Base-by-base conservation (phyloP, 805 yeast species). In the Metschnikowia rubicola region DNA sequence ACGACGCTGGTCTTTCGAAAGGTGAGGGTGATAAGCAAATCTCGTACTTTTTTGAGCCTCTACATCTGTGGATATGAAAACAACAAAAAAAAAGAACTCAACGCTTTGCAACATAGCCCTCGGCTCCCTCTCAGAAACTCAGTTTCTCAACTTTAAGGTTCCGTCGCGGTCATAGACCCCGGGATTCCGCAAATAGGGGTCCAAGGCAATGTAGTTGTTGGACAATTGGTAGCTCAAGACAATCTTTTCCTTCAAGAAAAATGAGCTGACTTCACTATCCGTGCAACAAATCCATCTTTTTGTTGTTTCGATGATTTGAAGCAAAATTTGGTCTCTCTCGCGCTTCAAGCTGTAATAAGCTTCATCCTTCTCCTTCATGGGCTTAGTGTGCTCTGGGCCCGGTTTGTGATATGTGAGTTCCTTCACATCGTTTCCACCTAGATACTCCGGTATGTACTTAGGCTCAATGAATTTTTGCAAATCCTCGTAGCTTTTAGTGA, bases 171-270 rank as follows among this genome's bases (percentile, higher is more conserved):
- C 99, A 60, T 81, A 88, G 35, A 83, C 70, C 35, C 90, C 81
- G 54, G 90, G 82, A 37, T 85, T 81, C 65, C 99, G 83, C 41
- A 89, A 65, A 54, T 86, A 90, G 1, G 94, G 92, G 61, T 94
- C 98, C 46, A 88, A 66, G 41, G 69, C 63, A 61, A 79, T 75
- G 67, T 85, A 91, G 61, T 86, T 87, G 29, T 74, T 68, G 8
- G 84, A 70, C 41, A 92, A 61, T 50, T 77, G 67, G 43, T 66
- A 66, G 45, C 83, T 79, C 28, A 85, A 47, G 30, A 66, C 64
- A 12, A 80, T 71, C 61, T 83, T 84, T 46, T 81, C 84, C 31
- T 71, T 65, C 61, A 79, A 71, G 51, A 76, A 75, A 43, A 65
- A 58, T 11, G 70, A 69, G 44, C 81, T 77, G 10, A 75, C 79